Base-by-base conservation (phyloP, 2,329 filamentous ascomycete genomes). In the Ilyonectria mors-panacis region DNA sequence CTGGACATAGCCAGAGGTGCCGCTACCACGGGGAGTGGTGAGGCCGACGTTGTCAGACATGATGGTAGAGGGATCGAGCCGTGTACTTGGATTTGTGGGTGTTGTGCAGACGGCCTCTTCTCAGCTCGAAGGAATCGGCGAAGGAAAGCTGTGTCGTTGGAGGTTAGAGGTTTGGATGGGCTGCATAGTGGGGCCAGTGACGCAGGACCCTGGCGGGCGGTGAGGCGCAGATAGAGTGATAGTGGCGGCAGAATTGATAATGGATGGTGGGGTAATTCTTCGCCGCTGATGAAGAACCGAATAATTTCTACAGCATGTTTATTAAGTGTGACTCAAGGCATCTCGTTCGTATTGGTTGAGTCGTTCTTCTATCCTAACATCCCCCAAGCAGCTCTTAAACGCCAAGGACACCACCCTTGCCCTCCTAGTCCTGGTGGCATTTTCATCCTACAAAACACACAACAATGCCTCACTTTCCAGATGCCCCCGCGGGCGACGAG, bases 41-140 rank as follows among this genome's bases (percentile, higher is more conserved):
- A 99, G 94, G 65, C 96, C 97, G 78, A 99, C 96, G 84, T 99
- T 99, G 73, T 96, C 94, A 67, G 95, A 96, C 96, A 98, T 98
- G 75, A 37, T 77, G 44, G 17, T 39, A 48, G 26, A n/a, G 15
- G 48, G 39, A 19, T 62, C 26, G 6, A 35, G 28, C 19, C 13
- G 44, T 45, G 7, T 23, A 9, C 1, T 39, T 42, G 33, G 54
- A 30, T 60, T 61, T 19, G 54, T n/a, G 48, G 42, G 33, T 62
- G 48, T 50, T 30, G 12, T 68, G 42, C 19, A 21, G 50, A 53
- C 30, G n/a, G 48, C 10, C 17, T 59, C 28, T 30, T 30, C 15
- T 51, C 12, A 19, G 23, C 15, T 42, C 33, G 17, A 42, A 53
- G 50, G 39, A 28, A 56, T 56, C 30, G 30, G 23, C 19, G 33